phyloP scores from a whole-genome alignment of 208 protist genomes.

The Leishmania lainsoni region DNA sequence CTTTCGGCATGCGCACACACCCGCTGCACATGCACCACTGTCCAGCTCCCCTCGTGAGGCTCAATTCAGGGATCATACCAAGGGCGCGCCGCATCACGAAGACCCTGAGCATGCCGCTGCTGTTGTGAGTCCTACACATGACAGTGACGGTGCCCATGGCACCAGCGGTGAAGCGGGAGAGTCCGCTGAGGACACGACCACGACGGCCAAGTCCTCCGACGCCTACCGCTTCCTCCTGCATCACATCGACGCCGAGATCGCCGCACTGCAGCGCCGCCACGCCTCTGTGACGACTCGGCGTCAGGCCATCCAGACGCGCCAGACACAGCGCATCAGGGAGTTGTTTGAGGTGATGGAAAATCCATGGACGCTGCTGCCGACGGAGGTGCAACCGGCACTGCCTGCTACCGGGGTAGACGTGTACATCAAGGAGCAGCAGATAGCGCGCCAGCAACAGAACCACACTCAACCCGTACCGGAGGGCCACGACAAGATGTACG shows the following conservation, averaged over 20 bases:
- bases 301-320: slow-evolving; percentile 39
- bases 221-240: slow-evolving; percentile 77
- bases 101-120: neutral
- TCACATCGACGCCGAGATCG: slow-evolving; percentile 84
- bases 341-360: slow-evolving; percentile 73
- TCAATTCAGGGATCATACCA: neutral
- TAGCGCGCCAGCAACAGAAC: slow-evolving; percentile 22
- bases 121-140: neutral
- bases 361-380: slow-evolving; percentile 69
- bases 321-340: slow-evolving; percentile 57
- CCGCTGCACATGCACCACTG: neutral
- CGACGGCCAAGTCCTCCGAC: slow-evolving; percentile 41
- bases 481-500: slow-evolving; percentile 60
- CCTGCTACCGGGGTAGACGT: slow-evolving; percentile 72
- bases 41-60: slow-evolving; percentile 6
- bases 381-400: slow-evolving; percentile 49
- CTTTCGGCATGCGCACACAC: neutral
- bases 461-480: slow-evolving; percentile 1
- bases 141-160: neutral
- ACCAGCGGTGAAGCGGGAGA: neutral
- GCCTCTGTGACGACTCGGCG: slow-evolving; percentile 47
- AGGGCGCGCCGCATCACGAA: neutral
- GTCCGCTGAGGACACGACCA: slow-evolving; percentile 5
- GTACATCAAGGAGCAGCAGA: slow-evolving; percentile 73
- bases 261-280: slow-evolving; percentile 62